A percentile compares a stretch with the other conserved stretches of the same genome.
phyloP scores from a whole-genome alignment of 495 filamentous ascomycete genomes.

The Hyaloscypha variabilis region DNA sequence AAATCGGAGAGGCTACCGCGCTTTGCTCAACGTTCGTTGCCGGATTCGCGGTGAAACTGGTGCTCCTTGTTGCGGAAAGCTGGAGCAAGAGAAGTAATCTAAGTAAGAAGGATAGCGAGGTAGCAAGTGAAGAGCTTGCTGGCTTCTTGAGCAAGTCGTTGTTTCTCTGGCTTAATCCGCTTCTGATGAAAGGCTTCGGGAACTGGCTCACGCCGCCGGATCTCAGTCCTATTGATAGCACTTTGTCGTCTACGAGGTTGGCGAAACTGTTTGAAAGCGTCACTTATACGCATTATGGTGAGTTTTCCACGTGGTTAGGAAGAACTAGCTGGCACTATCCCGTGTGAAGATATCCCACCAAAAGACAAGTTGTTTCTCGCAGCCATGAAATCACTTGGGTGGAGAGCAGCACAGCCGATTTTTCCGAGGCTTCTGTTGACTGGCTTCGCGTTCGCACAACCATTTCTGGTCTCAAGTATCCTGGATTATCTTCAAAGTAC shows the following conservation, averaged over 20 bases:
- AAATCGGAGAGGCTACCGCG: conserved; percentile 18
- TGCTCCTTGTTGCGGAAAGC: conserved; percentile 17
- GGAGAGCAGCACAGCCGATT: background rate
- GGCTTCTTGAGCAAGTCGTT: conserved; percentile 53
- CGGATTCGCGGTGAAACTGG: conserved; percentile 2
- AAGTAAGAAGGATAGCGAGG: background rate
- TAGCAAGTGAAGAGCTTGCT: conserved; percentile 51
- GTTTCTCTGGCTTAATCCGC: conserved; percentile 62
- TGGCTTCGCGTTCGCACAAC: conserved; percentile 65
- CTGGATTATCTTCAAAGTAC: conserved; percentile 37
- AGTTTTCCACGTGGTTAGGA: background rate
- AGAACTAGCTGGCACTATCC: too few species aligned
- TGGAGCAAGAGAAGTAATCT: conserved; percentile 24
- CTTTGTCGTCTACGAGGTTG: too few species aligned
- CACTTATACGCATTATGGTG: too few species aligned
- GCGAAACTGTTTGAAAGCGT: too few species aligned
- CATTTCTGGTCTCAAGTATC: conserved; percentile 49
- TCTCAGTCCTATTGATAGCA: conserved; percentile 32
- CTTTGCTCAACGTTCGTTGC: conserved; percentile 6
- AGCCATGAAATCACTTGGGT: conserved; percentile 43
- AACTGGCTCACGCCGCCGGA: conserved; percentile 42
- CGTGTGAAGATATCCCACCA: conserved; percentile 38
- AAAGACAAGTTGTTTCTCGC: conserved; percentile 42
- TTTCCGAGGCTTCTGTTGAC: conserved; percentile 48
- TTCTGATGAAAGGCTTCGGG: conserved; percentile 49